These are phyloP conservation scores for Curvularia verruculosa DNA, from an alignment of 2,329 filamentous ascomycete genomes.

Conservation along the genomic window DNA sequence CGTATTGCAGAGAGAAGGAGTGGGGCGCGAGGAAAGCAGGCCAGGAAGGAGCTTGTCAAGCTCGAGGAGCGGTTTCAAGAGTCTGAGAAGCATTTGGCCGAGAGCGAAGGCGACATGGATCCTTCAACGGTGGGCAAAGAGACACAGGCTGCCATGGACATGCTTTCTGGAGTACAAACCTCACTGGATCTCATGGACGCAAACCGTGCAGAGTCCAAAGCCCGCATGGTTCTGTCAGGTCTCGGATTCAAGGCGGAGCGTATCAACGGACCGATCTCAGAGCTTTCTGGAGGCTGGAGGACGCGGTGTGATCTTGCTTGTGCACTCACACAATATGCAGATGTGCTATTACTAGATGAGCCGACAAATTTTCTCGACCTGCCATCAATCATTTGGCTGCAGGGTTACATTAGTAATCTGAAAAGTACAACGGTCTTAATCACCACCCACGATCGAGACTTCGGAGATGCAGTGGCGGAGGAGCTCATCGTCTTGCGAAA, in stretches of 20 bases:
- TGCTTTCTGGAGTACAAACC: conserved; percentile 71
- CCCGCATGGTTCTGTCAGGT: conserved; percentile 66
- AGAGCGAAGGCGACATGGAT: conserved; percentile 64
- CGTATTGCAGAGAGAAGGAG: conserved; percentile 77
- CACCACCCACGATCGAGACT: conserved; percentile 84
- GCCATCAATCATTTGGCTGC: conserved; percentile 83
- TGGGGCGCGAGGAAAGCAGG: conserved; percentile 74
- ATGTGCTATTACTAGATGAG: conserved; percentile 83
- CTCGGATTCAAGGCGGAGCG: conserved; percentile 72
- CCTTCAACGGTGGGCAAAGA: conserved; percentile 65
- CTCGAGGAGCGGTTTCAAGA: conserved; percentile 71
- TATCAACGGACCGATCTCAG: conserved; percentile 65
- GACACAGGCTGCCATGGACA: conserved; percentile 71
- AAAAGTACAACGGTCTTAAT: conserved; percentile 71
- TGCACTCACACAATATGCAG: conserved; percentile 72
- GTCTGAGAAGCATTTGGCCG: conserved; percentile 57
- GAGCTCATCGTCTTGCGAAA: conserved; percentile 79
- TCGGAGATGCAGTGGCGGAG: conserved; percentile 74
- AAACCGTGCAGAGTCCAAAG: conserved; percentile 68
- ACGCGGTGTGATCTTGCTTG: conserved; percentile 54
- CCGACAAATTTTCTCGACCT: conserved; percentile 88
- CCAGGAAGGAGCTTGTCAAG: conserved; percentile 73
- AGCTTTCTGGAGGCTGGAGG: conserved; percentile 70
- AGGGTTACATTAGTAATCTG: conserved; percentile 68
- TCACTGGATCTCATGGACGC: conserved; percentile 67